These are phyloP conservation scores for Geranium incanum DNA, from an alignment of 441 rosid genomes.

Conservation along the genomic window DNA sequence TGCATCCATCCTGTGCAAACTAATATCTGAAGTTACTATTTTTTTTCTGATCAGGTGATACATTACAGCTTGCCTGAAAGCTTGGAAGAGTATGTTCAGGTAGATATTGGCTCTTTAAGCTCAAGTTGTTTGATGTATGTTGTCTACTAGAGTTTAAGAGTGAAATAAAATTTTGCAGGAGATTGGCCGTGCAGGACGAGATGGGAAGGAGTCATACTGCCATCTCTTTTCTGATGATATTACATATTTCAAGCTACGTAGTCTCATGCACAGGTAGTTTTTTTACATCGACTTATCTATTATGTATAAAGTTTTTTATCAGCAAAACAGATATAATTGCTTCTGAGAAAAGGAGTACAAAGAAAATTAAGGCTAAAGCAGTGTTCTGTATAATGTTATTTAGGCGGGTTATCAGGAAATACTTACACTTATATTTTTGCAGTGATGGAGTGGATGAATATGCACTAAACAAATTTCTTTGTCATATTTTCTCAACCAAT, in stretches of 20 bases:
- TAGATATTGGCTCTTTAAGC: constrained; percentile 26
- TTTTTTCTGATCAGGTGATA: constrained; percentile 49
- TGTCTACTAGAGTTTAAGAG: constrained; percentile 14
- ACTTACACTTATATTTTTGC: constrained; percentile 27
- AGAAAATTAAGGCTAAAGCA: too few relatives aligned
- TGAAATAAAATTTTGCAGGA: constrained; percentile 40
- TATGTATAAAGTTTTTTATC: too few relatives aligned
- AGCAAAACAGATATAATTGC: too few relatives aligned
- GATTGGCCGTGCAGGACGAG: constrained; percentile 95
- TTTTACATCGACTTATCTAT: neutral
- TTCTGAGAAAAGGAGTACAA: too few relatives aligned
- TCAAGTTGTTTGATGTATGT: constrained; percentile 16
- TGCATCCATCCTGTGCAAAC: neutral
- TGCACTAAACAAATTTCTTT: constrained; percentile 72
- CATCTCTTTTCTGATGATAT: constrained; percentile 71
- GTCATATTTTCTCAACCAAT: constrained; percentile 46
- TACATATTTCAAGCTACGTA: constrained; percentile 78
- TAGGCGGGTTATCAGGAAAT: constrained; percentile 9
- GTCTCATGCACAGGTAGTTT: constrained; percentile 75
- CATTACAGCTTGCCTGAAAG: constrained; percentile 94
- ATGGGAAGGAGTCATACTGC: constrained; percentile 76
- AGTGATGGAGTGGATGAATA: constrained; percentile 94
- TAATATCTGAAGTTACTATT: constrained; percentile 8
- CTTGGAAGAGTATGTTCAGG: constrained; percentile 98
- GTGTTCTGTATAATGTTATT: neutral